These are phyloP conservation scores for Epichloe uncinata DNA, from an alignment of 2,329 filamentous ascomycete species.

Conservation along the genomic window DNA sequence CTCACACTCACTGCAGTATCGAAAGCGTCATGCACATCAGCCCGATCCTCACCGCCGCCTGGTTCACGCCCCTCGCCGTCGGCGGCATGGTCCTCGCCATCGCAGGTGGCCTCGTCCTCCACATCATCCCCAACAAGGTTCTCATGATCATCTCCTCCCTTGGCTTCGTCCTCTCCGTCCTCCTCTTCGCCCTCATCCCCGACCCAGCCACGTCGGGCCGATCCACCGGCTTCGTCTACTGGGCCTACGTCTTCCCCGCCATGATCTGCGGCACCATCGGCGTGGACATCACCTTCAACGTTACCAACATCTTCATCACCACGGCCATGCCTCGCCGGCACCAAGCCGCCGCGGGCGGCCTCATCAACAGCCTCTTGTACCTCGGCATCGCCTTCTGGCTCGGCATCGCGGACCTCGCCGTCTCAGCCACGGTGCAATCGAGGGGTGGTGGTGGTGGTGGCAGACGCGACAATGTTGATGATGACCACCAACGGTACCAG, in stretches of 20 bases:
- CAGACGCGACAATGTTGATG: constrained; percentile 19
- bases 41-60: constrained; percentile 51
- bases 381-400: constrained; percentile 60
- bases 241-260: constrained; percentile 60
- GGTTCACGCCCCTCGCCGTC: constrained; percentile 53
- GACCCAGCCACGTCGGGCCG: constrained; percentile 22
- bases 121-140: constrained; percentile 48
- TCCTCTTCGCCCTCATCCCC: constrained; percentile 54
- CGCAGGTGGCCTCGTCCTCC: constrained; percentile 52
- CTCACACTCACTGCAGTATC: constrained; percentile 30
- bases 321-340: constrained; percentile 51
- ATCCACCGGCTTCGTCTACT: constrained; percentile 34
- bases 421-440: constrained; percentile 30
- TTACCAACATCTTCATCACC: constrained; percentile 66
- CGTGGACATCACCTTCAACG: constrained; percentile 63
- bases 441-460: constrained; percentile 6
- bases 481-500: constrained; percentile 41
- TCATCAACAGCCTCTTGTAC: constrained; percentile 59
- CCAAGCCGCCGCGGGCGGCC: constrained; percentile 58
- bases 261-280: constrained; percentile 59
- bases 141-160: constrained; percentile 48
- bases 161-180: constrained; percentile 42
- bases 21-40: constrained; percentile 43
- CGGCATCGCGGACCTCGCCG: constrained; percentile 53
- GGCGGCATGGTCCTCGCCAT: constrained; percentile 55